Conservation (phyloP, 169 alveolate genomes). For the Theileria equi region DNA sequence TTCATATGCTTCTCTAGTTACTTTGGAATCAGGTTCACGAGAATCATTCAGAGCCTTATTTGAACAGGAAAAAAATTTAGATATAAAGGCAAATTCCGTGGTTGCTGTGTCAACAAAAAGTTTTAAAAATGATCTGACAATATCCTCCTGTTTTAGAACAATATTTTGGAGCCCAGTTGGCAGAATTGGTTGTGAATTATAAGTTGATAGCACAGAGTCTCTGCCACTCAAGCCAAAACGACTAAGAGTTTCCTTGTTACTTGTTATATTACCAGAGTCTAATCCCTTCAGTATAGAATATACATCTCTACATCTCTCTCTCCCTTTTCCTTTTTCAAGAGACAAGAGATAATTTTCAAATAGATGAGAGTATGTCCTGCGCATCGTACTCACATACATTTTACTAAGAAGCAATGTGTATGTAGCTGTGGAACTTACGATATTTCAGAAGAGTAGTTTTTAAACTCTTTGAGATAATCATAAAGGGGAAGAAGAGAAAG, state of each 20-base stretch:
- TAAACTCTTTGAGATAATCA: slow-evolving; percentile 19
- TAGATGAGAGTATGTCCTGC: slow-evolving; percentile 40
- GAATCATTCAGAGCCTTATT: slow-evolving; percentile 1
- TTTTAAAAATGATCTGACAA: slow-evolving; percentile 65
- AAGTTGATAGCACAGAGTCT: slow-evolving; percentile 15
- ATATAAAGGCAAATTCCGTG: slow-evolving; percentile 58
- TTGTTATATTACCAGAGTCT: slow-evolving; percentile 17
- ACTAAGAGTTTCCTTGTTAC: slow-evolving; percentile 29
- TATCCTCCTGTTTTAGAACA: slow-evolving; percentile 52
- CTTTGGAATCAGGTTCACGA: neutral
- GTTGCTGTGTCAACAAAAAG: slow-evolving; percentile 69
- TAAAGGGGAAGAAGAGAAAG: slow-evolving; percentile 29
- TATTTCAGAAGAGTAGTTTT: slow-evolving; percentile 19
- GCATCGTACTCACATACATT: slow-evolving; percentile 36
- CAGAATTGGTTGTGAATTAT: slow-evolving; percentile 49
- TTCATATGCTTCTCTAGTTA: neutral
- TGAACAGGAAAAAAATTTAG: slow-evolving; percentile 27
- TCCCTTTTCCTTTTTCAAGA: slow-evolving; percentile 28
- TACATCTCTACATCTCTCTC: slow-evolving; percentile 35
- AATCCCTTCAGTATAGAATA: slow-evolving; percentile 9
- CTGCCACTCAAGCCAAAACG: slow-evolving; percentile 31
- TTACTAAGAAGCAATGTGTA: slow-evolving; percentile 17
- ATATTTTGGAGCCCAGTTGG: slow-evolving; percentile 45
- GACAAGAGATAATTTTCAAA: slow-evolving; percentile 40
- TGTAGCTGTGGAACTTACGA: slow-evolving; percentile 5